Base-by-base conservation (phyloP, 2,329 filamentous ascomycete genomes). In the Colletotrichum cordylinicola region DNA sequence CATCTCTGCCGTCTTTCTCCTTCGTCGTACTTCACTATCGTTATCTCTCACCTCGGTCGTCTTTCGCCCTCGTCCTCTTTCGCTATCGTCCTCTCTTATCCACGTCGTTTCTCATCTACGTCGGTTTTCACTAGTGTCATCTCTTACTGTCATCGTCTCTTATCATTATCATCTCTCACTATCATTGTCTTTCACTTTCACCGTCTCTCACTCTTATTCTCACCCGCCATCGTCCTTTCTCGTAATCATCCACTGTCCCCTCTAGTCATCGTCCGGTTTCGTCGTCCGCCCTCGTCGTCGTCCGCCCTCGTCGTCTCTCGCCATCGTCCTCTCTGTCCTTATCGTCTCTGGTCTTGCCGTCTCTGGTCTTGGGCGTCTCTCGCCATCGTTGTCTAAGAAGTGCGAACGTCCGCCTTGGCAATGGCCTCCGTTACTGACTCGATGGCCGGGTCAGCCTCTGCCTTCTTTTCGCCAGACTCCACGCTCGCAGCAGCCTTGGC, bases 321-420 rank as follows among this genome's bases (percentile, higher is more conserved):
- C 43, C 10, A 6, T 48, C 43, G 43, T 52, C 43, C n/a, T 52
- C n/a, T 21, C 43, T 52, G 8, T 21, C 10, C 43, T 52, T 58
- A 24, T 58, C 24, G 16, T 58, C 24, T 16, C 15, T 58, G 13
- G 70, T 6, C 43, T 52, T 58, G 55, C 31, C 24, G 27, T 58
- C 55, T 27, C 15, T 58, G 24, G 73, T 58, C 73, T 43, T 65
- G 12, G 52, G 55, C 16, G 43, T 15, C 39, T 24, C 8, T 31
- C 37, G 21, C 10, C 33, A 4, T 52, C 16, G 37, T 60, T 29
- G 3, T 58, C 37, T 70, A 80, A 29, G 77, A 80, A 18, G 77
- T 79, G 68, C 79, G 79, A 24, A 80, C 81, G 16, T 80, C 79
- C n/a, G 79, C 72, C 77, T 80, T 79, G 6, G 78, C 78, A 29